Conservation (phyloP, 2,329 filamentous ascomycete species). For the Penicillium frequentans region DNA sequence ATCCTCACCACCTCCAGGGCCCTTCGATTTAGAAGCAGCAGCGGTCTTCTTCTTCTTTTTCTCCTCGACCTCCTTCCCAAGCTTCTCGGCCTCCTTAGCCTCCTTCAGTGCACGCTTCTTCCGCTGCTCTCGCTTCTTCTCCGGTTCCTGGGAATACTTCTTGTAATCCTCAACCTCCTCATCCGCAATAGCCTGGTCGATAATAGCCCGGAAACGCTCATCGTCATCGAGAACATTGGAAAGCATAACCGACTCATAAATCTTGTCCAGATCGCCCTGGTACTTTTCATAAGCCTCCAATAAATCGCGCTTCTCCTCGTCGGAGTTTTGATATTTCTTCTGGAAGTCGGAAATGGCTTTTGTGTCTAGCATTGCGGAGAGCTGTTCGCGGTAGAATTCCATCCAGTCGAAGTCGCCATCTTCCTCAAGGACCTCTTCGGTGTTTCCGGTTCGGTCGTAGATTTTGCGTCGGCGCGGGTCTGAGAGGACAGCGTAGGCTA, state of each 20-base stretch:
- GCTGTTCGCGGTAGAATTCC: conserved; percentile 85
- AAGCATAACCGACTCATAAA: conserved; percentile 85
- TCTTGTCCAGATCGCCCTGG: conserved; percentile 71
- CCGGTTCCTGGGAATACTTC: conserved; percentile 72
- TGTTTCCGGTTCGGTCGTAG: conserved; percentile 89
- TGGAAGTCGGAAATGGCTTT: conserved; percentile 76
- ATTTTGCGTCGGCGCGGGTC: conserved; percentile 76
- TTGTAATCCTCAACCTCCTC: conserved; percentile 67
- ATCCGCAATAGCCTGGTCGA: conserved; percentile 74
- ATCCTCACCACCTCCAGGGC: conserved; percentile 31
- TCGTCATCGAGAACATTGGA: conserved; percentile 83
- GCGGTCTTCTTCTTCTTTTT: conserved; percentile 64
- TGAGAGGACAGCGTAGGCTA: conserved; percentile 91
- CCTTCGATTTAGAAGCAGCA: conserved; percentile 32
- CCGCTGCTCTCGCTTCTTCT: conserved; percentile 61
- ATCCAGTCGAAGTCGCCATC: conserved; percentile 86
- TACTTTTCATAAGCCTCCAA: conserved; percentile 71
- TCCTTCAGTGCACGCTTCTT: conserved; percentile 65
- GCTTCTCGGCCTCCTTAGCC: conserved; percentile 69
- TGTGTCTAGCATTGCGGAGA: conserved; percentile 70
- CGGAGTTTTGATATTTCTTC: conserved; percentile 76
- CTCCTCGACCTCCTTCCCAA: conserved; percentile 72
- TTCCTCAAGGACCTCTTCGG: conserved; percentile 71
- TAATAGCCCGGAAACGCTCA: conserved; percentile 75
- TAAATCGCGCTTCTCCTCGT: conserved; percentile 79